A percentile compares a stretch with the other conserved stretches of the same genome.
Evolutionary conservation across 306 rosid genomes (phyloP).

Genomic region (Carpinus fangiana): DNA sequence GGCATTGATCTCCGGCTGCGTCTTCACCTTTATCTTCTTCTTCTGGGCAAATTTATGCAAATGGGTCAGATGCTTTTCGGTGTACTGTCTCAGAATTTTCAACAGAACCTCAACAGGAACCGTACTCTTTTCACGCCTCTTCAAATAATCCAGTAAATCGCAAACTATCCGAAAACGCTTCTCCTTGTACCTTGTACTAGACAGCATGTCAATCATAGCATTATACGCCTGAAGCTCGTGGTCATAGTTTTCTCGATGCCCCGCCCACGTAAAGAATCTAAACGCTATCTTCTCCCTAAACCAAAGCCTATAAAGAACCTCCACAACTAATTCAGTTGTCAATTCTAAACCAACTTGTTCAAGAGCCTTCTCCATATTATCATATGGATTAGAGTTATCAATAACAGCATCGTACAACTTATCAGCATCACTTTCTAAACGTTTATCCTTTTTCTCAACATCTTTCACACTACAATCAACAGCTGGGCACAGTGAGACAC

Average conservation of each 20-base stretch:
- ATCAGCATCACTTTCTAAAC: slow-evolving; percentile 41
- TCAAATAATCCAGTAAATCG: slow-evolving; percentile 81
- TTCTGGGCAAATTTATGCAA: slow-evolving; percentile 84
- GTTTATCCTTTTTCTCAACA: slow-evolving; percentile 9
- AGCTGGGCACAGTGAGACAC: slow-evolving; percentile 26
- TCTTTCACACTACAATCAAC: slow-evolving; percentile 25
- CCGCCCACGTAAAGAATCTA: slow-evolving; percentile 90
- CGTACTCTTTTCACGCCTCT: slow-evolving; percentile 58
- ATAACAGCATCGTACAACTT: slow-evolving; percentile 42
- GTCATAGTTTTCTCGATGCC: slow-evolving; percentile 64
- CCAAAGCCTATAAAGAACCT: slow-evolving; percentile 59
- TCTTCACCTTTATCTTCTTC: slow-evolving; percentile 77
- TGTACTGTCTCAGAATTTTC: slow-evolving; percentile 60
- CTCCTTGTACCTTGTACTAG: slow-evolving; percentile 70
- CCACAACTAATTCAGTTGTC: slow-evolving; percentile 65
- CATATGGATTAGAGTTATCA: slow-evolving; percentile 56
- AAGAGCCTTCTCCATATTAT: slow-evolving; percentile 64
- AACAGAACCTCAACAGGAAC: slow-evolving; percentile 70
- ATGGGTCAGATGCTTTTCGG: slow-evolving; percentile 71
- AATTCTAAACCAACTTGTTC: slow-evolving; percentile 47
- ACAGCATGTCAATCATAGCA: slow-evolving; percentile 81
- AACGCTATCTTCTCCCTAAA: slow-evolving; percentile 84
- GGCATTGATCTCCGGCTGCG: slow-evolving; percentile 81
- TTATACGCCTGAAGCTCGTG: slow-evolving; percentile 68
- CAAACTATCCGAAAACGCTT: slow-evolving; percentile 87